Base-by-base conservation (phyloP, 2,329 filamentous ascomycete genomes). In the Fusarium irregulare region DNA sequence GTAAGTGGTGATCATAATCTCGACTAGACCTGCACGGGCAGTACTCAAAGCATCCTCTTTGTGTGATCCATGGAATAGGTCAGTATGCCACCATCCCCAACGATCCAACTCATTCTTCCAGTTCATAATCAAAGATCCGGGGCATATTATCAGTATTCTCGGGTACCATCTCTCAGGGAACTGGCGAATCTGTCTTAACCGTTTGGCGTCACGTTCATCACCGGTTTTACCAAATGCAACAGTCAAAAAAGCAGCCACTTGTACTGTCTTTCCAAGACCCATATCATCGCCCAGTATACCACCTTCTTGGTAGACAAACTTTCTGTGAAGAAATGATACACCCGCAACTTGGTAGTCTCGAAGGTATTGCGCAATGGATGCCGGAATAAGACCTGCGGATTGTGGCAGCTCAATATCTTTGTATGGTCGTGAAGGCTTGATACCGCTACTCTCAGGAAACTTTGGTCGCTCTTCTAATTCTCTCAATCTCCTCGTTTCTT, bases 21-120 rank as follows among this genome's bases (percentile, higher is more conserved):
- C 96, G 1, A 94, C 80, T 53, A 92, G 87, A 0, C 96, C 96
- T 5, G 91, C 89, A 46, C 86, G 86, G 3, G 94, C 94, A 3
- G 93, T 88, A 45, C 89, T 84, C 4, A 97, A 83, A 1, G 92
- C 89, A 47, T 91, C 88, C 28, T 92, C 91, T 74, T 94, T 89
- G 34, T 79, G 77, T 3, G 75, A 27, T 11, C 94, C 94, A 75
- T 98, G 94, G 70, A 91, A 98, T 3, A 90, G 81, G 73, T 97
- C 93, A 12, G 93, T 85, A 67, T 94, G 89, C 96, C 96, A 99
- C 92, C 93, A 99, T 1, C 96, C 96, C 96, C 96, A 99, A 60
- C 92, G 89, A 51, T 89, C 83, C 40, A 99, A 82, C 79, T 99
- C 96, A 27, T 90, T 89, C 79, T 89, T 90, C 96, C 96, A 99